Evolutionary conservation across 163 green algal genomes (phyloP).

Genomic region (Chlamydomonas reinhardtii): DNA sequence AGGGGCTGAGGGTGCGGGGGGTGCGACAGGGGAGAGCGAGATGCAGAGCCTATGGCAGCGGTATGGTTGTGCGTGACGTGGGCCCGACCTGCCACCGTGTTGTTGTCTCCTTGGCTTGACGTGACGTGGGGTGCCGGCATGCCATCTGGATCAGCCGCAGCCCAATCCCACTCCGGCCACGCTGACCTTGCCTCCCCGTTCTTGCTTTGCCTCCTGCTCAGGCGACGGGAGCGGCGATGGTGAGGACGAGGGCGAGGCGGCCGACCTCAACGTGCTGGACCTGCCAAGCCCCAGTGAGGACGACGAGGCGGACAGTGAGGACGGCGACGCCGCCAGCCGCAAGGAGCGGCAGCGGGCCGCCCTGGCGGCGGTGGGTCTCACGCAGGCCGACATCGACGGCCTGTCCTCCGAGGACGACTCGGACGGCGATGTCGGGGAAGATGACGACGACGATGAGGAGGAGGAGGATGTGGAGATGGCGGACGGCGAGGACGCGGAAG

Average conservation of each 20-base stretch:
- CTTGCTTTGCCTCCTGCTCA: background rate
- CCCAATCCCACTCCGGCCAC: too few species aligned
- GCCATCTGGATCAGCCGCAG: too few species aligned
- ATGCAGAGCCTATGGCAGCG: too few species aligned
- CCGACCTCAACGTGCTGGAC: slow-evolving; percentile 29
- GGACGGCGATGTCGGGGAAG: slow-evolving; percentile 27
- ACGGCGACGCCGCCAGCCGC: slow-evolving; percentile 11
- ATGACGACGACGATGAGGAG: slow-evolving; percentile 3
- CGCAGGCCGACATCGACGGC: background rate
- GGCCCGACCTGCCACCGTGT: too few species aligned
- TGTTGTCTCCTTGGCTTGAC: too few species aligned
- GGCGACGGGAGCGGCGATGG: background rate
- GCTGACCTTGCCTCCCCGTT: too few species aligned
- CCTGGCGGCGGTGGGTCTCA: background rate
- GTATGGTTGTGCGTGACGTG: too few species aligned
- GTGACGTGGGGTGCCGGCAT: too few species aligned
- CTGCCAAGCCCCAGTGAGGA: slow-evolving; percentile 13
- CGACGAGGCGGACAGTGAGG: slow-evolving; percentile 3
- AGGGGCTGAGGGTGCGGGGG: too few species aligned
- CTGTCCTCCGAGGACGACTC: slow-evolving; percentile 37
- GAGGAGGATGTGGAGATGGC: slow-evolving; percentile 7
- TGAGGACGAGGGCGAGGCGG: slow-evolving; percentile 1
- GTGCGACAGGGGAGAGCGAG: too few species aligned
- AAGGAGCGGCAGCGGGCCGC: slow-evolving; percentile 18
- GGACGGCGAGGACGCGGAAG: background rate